These are phyloP conservation scores for Crithidia acanthocephali DNA, from an alignment of 208 protist genomes.

Conservation along the genomic window DNA sequence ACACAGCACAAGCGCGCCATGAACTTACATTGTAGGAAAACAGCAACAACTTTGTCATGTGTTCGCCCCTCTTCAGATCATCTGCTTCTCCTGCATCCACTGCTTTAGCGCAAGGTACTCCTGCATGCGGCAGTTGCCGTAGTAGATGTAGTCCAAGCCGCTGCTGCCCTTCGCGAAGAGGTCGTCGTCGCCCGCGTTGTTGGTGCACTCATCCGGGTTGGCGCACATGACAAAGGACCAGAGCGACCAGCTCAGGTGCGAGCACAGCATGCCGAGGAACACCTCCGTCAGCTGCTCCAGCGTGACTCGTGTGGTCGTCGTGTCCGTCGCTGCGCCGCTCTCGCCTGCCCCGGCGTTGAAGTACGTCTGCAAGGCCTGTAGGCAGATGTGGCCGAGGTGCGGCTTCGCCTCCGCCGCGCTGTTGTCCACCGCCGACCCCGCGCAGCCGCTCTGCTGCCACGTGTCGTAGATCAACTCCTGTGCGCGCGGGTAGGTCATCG, in stretches of 20 bases:
- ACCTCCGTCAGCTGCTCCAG: slow-evolving; percentile 64
- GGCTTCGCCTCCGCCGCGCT: slow-evolving; percentile 11
- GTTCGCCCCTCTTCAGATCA: slow-evolving; percentile 35
- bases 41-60: too few relatives aligned
- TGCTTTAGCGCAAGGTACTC: slow-evolving; percentile 78
- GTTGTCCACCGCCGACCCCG: too few relatives aligned
- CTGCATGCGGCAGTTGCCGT: slow-evolving; percentile 77
- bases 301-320: slow-evolving; percentile 34
- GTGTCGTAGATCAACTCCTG: slow-evolving; percentile 71
- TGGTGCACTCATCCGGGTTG: slow-evolving; percentile 57
- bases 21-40: too few relatives aligned
- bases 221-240: slow-evolving; percentile 81
- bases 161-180: slow-evolving; percentile 77
- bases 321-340: not conserved
- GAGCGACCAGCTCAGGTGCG: slow-evolving; percentile 79
- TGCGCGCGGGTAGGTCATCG: slow-evolving; percentile 74
- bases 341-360: slow-evolving; percentile 16
- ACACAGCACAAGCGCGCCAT: too few relatives aligned
- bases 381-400: slow-evolving; percentile 38
- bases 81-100: slow-evolving; percentile 57
- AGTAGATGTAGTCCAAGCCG: slow-evolving; percentile 82
- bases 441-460: slow-evolving; percentile 51
- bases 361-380: slow-evolving; percentile 41
- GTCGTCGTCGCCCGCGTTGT: slow-evolving; percentile 48
- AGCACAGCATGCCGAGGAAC: slow-evolving; percentile 80